A percentile compares a stretch with the other conserved stretches of the same genome.
These are phyloP conservation scores for Cyphellophora attinorum DNA, from an alignment of 2,329 filamentous ascomycete species.

Conservation along the genomic window DNA sequence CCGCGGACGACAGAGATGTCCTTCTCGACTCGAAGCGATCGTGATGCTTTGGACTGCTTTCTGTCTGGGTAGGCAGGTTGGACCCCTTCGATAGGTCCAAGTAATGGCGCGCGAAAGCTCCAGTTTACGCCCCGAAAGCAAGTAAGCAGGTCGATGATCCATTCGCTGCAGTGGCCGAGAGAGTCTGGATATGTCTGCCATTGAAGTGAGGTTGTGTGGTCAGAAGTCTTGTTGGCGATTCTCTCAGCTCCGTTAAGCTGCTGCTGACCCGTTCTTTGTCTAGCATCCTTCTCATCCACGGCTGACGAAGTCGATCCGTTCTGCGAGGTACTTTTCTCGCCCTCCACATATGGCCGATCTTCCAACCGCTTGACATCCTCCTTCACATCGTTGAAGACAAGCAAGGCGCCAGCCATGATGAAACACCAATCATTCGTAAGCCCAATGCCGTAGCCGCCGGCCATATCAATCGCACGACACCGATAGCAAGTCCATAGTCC, in stretches of 20 bases:
- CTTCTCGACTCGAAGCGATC: slow-evolving; percentile 10
- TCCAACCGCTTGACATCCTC: slow-evolving; percentile 48
- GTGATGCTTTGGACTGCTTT: neutral
- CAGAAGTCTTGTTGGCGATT: neutral
- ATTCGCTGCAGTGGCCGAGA: slow-evolving; percentile 46
- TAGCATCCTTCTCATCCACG: neutral
- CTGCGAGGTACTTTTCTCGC: slow-evolving; percentile 1
- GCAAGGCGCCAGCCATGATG: slow-evolving; percentile 42
- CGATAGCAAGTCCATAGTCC: slow-evolving; percentile 6
- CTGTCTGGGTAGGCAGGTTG: slow-evolving; percentile 1
- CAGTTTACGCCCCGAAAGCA: slow-evolving; percentile 52
- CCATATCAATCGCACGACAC: slow-evolving; percentile 38
- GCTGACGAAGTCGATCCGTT: slow-evolving; percentile 2
- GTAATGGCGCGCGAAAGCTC: slow-evolving; percentile 43
- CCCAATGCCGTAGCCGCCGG: slow-evolving; percentile 46
- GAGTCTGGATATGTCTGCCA: slow-evolving; percentile 33
- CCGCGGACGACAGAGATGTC: slow-evolving; percentile 6
- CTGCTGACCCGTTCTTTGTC: slow-evolving; percentile 2
- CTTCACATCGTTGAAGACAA: slow-evolving; percentile 48
- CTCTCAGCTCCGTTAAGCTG: slow-evolving; percentile 3
- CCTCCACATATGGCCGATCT: slow-evolving; percentile 16
- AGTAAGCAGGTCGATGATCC: slow-evolving; percentile 47
- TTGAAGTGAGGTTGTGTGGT: slow-evolving; percentile 6
- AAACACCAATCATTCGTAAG: slow-evolving; percentile 44
- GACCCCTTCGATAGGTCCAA: slow-evolving; percentile 10